Base-by-base conservation (phyloP, 169 alveolate genomes). In the Eimeria maxima region DNA sequence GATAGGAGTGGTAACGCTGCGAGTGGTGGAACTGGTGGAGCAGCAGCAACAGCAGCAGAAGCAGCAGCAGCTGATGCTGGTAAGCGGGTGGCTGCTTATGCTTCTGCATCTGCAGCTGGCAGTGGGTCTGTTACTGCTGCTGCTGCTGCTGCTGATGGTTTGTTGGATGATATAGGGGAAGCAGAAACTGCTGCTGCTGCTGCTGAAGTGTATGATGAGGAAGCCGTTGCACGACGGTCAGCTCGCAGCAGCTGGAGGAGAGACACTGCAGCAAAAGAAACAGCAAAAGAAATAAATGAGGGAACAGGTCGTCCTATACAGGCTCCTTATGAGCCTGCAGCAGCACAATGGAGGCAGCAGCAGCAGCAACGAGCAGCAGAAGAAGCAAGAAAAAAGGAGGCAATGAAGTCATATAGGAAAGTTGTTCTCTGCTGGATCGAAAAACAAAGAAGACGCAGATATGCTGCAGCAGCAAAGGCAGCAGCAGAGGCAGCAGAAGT, bases 311-410 rank as follows among this genome's bases (percentile, higher is more conserved):
- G 33, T 44, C 83, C 83, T 13, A 4, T 73, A 4, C 83, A 73
- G 83, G 83, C 83, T 42, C 29, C 29, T n/a, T 73, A 73, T 47
- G 83, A 73, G 83, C 83, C 83, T 7, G 83, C 83, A 73, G 83
- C 83, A 73, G 16, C 83, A 73, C 27, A 73, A 11, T 50, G 57
- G 57, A 50, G 57, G 57, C 57, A 7, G 57, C 57, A 50, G 57
- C 57, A 50, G 57, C 57, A 50, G 57, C 57, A 50, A 50, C 57
- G 57, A 5, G 57, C 57, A 50, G 57, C 57, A 50, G 57, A 50
- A 50, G 57, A 73, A 73, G 45, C 83, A 38, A 73, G 50, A 20
- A n/a, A 38, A 47, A 73, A 42, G 45, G 47, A 73, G 29, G 44
- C 83, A 22, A 27, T 73, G 13, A 73, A 73, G 83, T 18, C 83